Percentiles rank a stretch among this genome's conserved stretches.
Conservation (phyloP, 805 yeast genomes). For the Wickerhamomyces subpelliculosus region DNA sequence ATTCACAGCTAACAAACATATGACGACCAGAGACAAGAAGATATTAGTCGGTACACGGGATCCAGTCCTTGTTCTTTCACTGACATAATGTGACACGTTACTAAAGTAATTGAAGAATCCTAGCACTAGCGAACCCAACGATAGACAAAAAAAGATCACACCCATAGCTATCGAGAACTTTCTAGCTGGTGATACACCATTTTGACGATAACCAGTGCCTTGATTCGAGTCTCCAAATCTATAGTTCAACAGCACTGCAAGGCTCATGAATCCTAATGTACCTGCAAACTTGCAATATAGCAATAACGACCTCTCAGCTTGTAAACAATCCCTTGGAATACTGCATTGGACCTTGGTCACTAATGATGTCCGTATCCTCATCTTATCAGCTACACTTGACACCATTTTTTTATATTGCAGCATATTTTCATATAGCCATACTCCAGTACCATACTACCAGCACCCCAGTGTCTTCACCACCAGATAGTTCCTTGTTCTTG, state of each 20-base stretch:
- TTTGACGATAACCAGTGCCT: background rate
- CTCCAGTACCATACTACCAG: no score
- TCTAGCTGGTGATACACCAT: background rate
- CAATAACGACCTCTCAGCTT: slow-evolving; percentile 20
- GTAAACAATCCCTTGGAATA: slow-evolving; percentile 21
- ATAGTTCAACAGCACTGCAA: slow-evolving; percentile 15
- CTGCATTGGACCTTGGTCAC: slow-evolving; percentile 12
- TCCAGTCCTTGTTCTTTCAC: slow-evolving; percentile 8
- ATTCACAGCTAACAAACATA: slow-evolving; percentile 10
- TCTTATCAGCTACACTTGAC: background rate
- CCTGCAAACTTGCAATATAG: slow-evolving; percentile 18
- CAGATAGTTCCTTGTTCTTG: background rate
- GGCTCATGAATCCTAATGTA: slow-evolving; percentile 10
- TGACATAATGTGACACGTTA: slow-evolving; percentile 10
- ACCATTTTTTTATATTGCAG: background rate
- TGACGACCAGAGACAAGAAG: slow-evolving; percentile 4
- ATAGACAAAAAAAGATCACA: slow-evolving; percentile 8
- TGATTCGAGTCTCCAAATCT: slow-evolving; percentile 4
- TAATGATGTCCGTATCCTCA: slow-evolving; percentile 1
- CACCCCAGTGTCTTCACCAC: background rate
- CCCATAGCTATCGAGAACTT: slow-evolving; percentile 10
- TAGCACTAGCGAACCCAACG: slow-evolving; percentile 6
- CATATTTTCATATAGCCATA: background rate
- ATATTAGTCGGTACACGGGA: slow-evolving; percentile 8
- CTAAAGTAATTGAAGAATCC: slow-evolving; percentile 17